A percentile compares a stretch with the other conserved stretches of the same genome.
Evolutionary conservation across 2,329 filamentous ascomycete genomes (phyloP).

Genomic region (Talaromyces atroroseus): DNA sequence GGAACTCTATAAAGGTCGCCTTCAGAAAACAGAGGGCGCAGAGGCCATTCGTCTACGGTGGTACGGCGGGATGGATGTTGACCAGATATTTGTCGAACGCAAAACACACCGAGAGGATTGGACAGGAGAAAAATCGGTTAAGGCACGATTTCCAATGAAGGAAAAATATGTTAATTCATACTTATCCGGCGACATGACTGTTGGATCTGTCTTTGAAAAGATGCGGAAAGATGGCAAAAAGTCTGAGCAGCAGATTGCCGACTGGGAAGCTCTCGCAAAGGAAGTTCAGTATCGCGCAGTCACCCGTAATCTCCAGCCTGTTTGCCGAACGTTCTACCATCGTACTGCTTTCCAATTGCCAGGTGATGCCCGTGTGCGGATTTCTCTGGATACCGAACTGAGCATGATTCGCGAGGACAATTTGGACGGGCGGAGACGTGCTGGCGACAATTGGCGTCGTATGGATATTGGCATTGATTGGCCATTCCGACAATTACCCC

Average conservation of each 20-base stretch:
- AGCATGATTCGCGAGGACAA: constrained; percentile 96
- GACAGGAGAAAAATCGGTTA: constrained; percentile 98
- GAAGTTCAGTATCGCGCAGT: constrained; percentile 93
- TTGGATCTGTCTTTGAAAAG: constrained; percentile 90
- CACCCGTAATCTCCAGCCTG: constrained; percentile 78
- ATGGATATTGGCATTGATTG: constrained; percentile 97
- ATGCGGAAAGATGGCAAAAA: constrained; percentile 94
- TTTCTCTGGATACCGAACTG: constrained; percentile 92
- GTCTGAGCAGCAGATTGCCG: constrained; percentile 78
- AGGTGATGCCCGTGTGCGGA: constrained; percentile 89
- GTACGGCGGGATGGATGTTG: constrained; percentile 94
- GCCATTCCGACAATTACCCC: constrained; percentile 82
- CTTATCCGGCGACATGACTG: constrained; percentile 75
- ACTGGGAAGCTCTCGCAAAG: constrained; percentile 80
- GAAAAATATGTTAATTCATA: constrained; percentile 97
- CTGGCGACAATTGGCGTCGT: constrained; percentile 87
- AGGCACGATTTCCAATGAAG: constrained; percentile 89
- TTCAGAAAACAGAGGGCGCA: constrained; percentile 97
- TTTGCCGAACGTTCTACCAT: constrained; percentile 96
- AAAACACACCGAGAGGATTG: constrained; percentile 99
- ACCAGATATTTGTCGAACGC: constrained; percentile 93
- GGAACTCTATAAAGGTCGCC: constrained; percentile 86
- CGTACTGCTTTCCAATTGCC: constrained; percentile 96
- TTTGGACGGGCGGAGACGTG: constrained; percentile 68
- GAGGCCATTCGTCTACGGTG: constrained; percentile 94